These are phyloP conservation scores for Aleurites moluccanus DNA, from an alignment of 441 rosid genomes.

Conservation along the genomic window DNA sequence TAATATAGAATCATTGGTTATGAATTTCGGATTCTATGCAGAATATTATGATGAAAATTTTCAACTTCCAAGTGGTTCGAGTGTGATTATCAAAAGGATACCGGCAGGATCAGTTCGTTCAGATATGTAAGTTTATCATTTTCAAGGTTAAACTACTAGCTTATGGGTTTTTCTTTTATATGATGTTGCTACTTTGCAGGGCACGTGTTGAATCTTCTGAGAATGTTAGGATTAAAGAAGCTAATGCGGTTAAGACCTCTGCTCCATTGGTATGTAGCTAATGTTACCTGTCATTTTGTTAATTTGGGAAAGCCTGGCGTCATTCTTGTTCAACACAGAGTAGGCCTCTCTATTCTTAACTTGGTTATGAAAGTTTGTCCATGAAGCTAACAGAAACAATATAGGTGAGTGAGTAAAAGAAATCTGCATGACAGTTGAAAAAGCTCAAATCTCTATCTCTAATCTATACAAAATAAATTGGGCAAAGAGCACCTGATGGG, in stretches of 20 bases:
- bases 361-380: neutral
- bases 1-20: neutral
- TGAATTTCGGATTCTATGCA: slow-evolving; percentile 22
- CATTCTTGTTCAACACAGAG: neutral
- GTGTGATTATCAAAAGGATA: slow-evolving; percentile 53
- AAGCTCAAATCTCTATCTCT: too few relatives aligned
- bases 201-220: slow-evolving; percentile 19
- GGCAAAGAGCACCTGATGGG: too few relatives aligned
- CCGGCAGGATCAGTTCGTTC: slow-evolving; percentile 37
- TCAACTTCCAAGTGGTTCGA: slow-evolving; percentile 43
- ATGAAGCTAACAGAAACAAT: too few relatives aligned
- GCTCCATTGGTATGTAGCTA: slow-evolving; percentile 24
- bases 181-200: slow-evolving; percentile 25
- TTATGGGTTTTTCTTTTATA: neutral
- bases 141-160: neutral
- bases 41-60: slow-evolving; percentile 38
- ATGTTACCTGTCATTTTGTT: neutral
- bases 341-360: neutral
- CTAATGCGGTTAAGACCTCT: slow-evolving; percentile 18
- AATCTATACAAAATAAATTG: too few relatives aligned
- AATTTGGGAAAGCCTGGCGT: neutral
- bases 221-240: slow-evolving; percentile 14
- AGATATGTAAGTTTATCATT: slow-evolving; percentile 28
- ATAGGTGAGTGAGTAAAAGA: too few relatives aligned
- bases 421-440: too few relatives aligned